Evolutionary conservation across 2,329 filamentous ascomycete genomes (phyloP).

Genomic region (Xylaria sp.): DNA sequence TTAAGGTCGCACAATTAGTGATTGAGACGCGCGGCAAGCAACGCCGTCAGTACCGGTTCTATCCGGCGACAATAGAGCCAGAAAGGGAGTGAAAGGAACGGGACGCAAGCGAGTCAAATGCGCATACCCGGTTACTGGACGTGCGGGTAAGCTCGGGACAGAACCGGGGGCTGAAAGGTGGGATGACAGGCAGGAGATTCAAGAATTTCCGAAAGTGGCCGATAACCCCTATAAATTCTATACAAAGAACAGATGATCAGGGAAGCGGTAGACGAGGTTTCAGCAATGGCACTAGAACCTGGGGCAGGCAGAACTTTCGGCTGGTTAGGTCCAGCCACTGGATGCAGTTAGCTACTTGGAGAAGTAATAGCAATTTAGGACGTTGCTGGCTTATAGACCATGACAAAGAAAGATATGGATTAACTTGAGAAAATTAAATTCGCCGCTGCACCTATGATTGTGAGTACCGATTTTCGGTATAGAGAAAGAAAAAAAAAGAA

Average conservation of each 20-base stretch:
- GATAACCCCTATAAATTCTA: neutral
- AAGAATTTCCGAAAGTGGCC: neutral
- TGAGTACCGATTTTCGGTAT: neutral
- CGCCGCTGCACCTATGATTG: neutral
- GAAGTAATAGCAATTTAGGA: neutral
- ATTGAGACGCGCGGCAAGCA: neutral
- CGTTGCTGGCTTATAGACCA: neutral
- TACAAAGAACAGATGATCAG: neutral
- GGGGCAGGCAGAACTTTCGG: neutral
- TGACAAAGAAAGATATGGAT: neutral
- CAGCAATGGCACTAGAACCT: neutral
- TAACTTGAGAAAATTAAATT: neutral
- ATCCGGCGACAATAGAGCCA: neutral
- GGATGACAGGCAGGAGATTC: neutral
- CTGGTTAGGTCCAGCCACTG: neutral
- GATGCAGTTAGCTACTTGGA: neutral
- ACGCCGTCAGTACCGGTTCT: neutral
- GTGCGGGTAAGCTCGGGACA: neutral
- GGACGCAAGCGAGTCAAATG: neutral
- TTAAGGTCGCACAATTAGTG: neutral
- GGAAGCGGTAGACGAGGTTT: neutral
- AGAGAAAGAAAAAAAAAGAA: neutral
- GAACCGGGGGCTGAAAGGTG: neutral
- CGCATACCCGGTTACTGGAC: neutral
- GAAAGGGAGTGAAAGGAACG: neutral